Evolutionary conservation across 495 filamentous ascomycete species (phyloP), one percentile per base, ranked within the genome.

Genomic region (Penicillium nucicola): DNA sequence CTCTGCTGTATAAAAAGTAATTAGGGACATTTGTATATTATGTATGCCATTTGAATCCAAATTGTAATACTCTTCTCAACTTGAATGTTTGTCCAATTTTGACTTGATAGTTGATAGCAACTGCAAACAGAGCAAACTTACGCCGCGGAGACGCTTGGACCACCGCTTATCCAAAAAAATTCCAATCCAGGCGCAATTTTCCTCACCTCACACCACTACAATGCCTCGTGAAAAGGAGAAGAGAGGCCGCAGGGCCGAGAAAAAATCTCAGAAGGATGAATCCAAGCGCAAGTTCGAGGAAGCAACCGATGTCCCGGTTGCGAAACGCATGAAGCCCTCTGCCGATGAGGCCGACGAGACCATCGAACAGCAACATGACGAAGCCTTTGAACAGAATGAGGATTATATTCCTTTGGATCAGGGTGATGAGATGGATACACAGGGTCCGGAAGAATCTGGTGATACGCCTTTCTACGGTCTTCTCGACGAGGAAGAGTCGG

Each of bases 401-500:
- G 71, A 76, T 42, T 72, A 69, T 33, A 70, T 77, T 48, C 60
- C 71, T 8, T 43, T 76, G 11, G 66, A 71, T 0, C 60, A 61
- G 8, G 57, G 39, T 5, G 55, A 66, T 13, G 23, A 48, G 25
- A 39, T 60, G 14, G 48, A 23, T n/a, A 39, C 57, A 10, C 14
- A 50, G 38, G 55, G 48, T 20, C 44, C 52, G 17, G 57, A 18
- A 0, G 38, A 36, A 0, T 39, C 43, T 25, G 62, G 59, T 17
- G 82, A 80, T 22, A 76, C 70, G 51, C 77, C 80, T 2, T 98
- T 96, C 74, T 97, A 90, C 61, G 93, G 93, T 58, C 80, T 96
- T 73, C 82, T 98, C 10, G 87, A 87, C 59, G 83, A 90, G 49
- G 78, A 92, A 51, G 95, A 98, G 70, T 87, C 92, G 56, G 91